Percentiles rank a stretch among this genome's conserved stretches.
Conservation (phyloP, 495 filamentous ascomycete species). For the Aspergillus mulundensis region DNA sequence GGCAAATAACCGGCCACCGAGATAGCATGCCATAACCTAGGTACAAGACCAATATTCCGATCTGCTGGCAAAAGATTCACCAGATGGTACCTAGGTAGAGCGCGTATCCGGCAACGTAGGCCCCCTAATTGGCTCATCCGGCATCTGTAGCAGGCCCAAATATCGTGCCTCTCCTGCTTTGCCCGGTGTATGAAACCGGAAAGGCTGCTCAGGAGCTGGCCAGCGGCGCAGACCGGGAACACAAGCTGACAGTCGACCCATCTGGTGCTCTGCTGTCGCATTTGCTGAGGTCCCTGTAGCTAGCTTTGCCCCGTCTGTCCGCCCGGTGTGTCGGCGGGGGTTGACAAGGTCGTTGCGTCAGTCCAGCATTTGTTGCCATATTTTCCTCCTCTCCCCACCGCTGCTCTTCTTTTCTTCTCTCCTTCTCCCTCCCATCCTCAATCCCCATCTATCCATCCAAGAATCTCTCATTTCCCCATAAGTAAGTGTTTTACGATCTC, state of each 20-base stretch:
- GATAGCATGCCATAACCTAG: conserved; percentile 18
- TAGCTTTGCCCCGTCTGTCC: conserved; percentile 27
- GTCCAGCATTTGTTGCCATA: conserved; percentile 22
- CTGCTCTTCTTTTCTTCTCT: conserved; percentile 22
- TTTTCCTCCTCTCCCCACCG: conserved; percentile 30
- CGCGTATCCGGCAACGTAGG: conserved; percentile 20
- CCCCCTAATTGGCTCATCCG: conserved; percentile 32
- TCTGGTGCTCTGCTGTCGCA: conserved; percentile 9
- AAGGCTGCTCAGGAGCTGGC: conserved; percentile 32
- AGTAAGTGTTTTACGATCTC: conserved; percentile 18
- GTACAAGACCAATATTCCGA: conserved; percentile 21
- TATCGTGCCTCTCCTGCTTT: conserved; percentile 49
- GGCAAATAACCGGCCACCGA: conserved; percentile 1
- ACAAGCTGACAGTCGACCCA: conserved; percentile 20
- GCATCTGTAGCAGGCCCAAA: conserved; percentile 27
- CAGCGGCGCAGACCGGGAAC: conserved; percentile 37
- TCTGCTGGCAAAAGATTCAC: conserved; percentile 32
- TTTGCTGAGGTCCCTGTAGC: conserved; percentile 12
- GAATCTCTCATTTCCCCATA: conserved; percentile 13
- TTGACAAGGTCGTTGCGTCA: conserved; percentile 47
- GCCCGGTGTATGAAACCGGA: conserved; percentile 52
- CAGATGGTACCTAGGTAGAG: conserved; percentile 25
- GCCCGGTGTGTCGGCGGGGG: conserved; percentile 28
- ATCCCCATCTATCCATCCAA: conserved; percentile 8
- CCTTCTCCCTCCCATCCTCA: conserved; percentile 31